phyloP scores from a whole-genome alignment of 352 stramenopile species.

The Pythium monospermum region DNA sequence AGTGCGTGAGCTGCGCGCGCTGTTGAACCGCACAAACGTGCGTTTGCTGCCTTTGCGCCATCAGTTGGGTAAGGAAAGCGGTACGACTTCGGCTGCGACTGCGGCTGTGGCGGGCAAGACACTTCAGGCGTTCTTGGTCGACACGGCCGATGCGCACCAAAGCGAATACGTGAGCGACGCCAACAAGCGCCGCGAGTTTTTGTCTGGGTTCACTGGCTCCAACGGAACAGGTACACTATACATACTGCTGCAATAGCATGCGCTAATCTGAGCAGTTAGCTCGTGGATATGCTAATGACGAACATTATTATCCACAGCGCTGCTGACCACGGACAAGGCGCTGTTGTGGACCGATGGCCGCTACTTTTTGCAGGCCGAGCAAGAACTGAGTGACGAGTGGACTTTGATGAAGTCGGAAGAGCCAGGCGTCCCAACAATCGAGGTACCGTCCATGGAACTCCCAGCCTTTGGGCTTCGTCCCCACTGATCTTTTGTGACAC shows the following conservation, averaged over 20 bases:
- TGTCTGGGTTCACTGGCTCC: slow-evolving; percentile 96
- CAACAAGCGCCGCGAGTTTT: slow-evolving; percentile 94
- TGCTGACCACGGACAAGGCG: slow-evolving; percentile 82
- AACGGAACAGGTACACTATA: slow-evolving; percentile 92
- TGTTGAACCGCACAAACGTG: slow-evolving; percentile 61
- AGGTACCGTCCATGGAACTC: slow-evolving; percentile 67
- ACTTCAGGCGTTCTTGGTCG: slow-evolving; percentile 91
- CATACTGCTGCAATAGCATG: too few species aligned
- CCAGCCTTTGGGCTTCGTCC: too few species aligned
- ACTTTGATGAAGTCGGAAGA: slow-evolving; percentile 95
- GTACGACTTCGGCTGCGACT: background rate
- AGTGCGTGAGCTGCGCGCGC: slow-evolving; percentile 52
- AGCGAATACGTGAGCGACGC: slow-evolving; percentile 97
- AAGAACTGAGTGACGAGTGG: slow-evolving; percentile 92
- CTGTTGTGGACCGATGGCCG: slow-evolving; percentile 98
- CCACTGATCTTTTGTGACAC: too few species aligned
- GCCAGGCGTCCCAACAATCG: slow-evolving; percentile 87
- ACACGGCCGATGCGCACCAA: slow-evolving; percentile 96
- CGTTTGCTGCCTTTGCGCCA: slow-evolving; percentile 59
- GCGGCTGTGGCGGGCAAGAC: slow-evolving; percentile 32
- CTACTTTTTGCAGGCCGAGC: slow-evolving; percentile 96
- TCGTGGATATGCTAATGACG: too few species aligned
- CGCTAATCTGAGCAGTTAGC: too few species aligned
- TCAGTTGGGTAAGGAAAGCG: slow-evolving; percentile 41
- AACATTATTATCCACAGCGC: too few species aligned